These are phyloP conservation scores for Ophiostoma piceae DNA, from an alignment of 2,329 filamentous ascomycete genomes.

Conservation along the genomic window DNA sequence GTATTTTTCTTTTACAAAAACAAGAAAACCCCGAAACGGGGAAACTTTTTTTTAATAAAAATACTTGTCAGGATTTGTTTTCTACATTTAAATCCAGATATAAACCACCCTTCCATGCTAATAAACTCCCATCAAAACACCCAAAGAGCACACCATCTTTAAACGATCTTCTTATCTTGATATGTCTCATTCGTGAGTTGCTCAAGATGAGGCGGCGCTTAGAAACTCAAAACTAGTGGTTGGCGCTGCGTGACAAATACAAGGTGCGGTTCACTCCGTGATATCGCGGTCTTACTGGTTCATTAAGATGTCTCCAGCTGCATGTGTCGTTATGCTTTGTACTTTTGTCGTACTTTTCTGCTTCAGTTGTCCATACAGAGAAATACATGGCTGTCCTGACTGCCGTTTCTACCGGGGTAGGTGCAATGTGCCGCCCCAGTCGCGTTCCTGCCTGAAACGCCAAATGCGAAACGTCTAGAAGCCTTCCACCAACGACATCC, in stretches of 20 bases:
- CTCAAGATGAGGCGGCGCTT: slow-evolving; percentile 17
- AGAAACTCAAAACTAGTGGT: slow-evolving; percentile 5
- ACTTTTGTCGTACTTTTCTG: neutral
- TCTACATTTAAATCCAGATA: too few species aligned
- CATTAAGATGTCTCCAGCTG: neutral
- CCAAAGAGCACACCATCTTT: neutral
- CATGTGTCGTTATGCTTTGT: neutral
- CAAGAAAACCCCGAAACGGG: too few species aligned
- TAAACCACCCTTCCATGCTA: too few species aligned
- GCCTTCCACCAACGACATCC: slow-evolving; percentile 17
- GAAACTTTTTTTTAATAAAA: too few species aligned
- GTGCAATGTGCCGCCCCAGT: slow-evolving; percentile 2
- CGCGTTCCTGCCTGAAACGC: slow-evolving; percentile 19
- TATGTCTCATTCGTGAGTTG: neutral
- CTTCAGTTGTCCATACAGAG: neutral
- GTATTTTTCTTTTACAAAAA: too few species aligned
- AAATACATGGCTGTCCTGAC: neutral
- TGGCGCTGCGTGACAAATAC: neutral
- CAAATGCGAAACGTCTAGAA: slow-evolving; percentile 19
- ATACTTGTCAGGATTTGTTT: too few species aligned
- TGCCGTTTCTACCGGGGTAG: slow-evolving; percentile 18
- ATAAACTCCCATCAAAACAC: too few species aligned
- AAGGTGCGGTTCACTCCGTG: neutral
- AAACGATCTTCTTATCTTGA: neutral
- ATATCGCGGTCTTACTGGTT: slow-evolving; percentile 1